Evolutionary conservation across 257 asterid genomes (phyloP), one percentile per base, ranked within the genome.

Genomic region (Fraxinus pennsylvanica): DNA sequence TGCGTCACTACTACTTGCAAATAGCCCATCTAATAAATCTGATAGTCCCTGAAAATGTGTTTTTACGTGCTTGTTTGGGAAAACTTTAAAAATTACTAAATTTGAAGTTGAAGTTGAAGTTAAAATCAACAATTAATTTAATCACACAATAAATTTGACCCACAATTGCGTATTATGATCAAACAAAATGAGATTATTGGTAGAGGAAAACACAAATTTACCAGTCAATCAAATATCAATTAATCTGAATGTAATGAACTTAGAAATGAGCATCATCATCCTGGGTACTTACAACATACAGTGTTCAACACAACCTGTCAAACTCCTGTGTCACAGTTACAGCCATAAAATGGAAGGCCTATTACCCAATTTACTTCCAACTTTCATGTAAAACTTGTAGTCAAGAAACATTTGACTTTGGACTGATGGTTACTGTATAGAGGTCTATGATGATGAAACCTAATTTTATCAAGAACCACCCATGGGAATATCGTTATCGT

Each of bases 401-500:
- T 63, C 32, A 25, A 57, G 0, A 63, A 63, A 27, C 33, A 12
- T 21, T 63, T 10, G 7, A 63, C 63, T 19, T 19, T 7, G 25
- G 27, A 54, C 25, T 19, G 3, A 10, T 47, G 65, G 65, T 17
- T 63, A 63, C 69, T 27, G 69, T 63, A 12, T 61, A 25, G 35
- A 22, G 36, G 36, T 63, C 30, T 27, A 27, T 27, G 69, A 63
- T 27, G 69, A 61, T 27, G 35, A 39, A 39, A 50, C 35, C 32
- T n/a, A 27, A 63, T 25, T 63, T 22, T 63, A 14, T 50, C 63
- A 73, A 50, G 77, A 30, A 73, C 68, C 77, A 52, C 27, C 77
- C 77, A 73, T 73, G 25, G 68, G 33, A 63, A 73, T 73, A 73
- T 73, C 77, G 21, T 47, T 73, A 54, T n/a, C 29, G 21, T 33